phyloP scores from a whole-genome alignment of 768 basidiomycete genomes.

The Hortiboletus campestris region DNA sequence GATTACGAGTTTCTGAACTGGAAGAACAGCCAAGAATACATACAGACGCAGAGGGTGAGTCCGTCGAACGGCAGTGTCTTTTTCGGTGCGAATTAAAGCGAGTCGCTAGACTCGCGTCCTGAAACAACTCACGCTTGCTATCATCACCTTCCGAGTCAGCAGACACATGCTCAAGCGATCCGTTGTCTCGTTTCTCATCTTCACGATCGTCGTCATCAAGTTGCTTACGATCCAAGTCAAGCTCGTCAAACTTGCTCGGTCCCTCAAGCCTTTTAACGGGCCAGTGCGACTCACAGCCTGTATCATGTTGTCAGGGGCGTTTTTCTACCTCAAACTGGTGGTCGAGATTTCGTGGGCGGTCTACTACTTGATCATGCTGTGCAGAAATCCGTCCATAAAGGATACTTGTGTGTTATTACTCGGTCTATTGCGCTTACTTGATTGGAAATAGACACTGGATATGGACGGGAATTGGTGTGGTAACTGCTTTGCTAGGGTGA shows the following conservation, averaged over 20 bases:
- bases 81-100: neutral
- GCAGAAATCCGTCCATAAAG: slow-evolving; percentile 27
- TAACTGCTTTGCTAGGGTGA: neutral
- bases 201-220: slow-evolving; percentile 31
- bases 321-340: slow-evolving; percentile 29
- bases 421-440: slow-evolving; percentile 27
- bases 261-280: slow-evolving; percentile 26
- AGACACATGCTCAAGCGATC: slow-evolving; percentile 30
- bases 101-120: slow-evolving; percentile 18
- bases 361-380: slow-evolving; percentile 27
- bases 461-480: too few relatives aligned
- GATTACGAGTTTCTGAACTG: slow-evolving; percentile 13
- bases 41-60: slow-evolving; percentile 21
- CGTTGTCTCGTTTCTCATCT: slow-evolving; percentile 29
- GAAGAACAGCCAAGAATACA: slow-evolving; percentile 20
- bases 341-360: slow-evolving; percentile 28
- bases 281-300: slow-evolving; percentile 25
- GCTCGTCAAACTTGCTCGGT: slow-evolving; percentile 27
- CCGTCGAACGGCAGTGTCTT: neutral
- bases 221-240: slow-evolving; percentile 29
- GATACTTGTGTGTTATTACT: slow-evolving; percentile 20
- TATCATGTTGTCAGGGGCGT: slow-evolving; percentile 22
- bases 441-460: slow-evolving; percentile 27
- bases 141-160: slow-evolving; percentile 30
- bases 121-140: slow-evolving; percentile 23